These are phyloP conservation scores for Dimocarpus longan DNA, from an alignment of 345 rosid genomes.

Conservation along the genomic window DNA sequence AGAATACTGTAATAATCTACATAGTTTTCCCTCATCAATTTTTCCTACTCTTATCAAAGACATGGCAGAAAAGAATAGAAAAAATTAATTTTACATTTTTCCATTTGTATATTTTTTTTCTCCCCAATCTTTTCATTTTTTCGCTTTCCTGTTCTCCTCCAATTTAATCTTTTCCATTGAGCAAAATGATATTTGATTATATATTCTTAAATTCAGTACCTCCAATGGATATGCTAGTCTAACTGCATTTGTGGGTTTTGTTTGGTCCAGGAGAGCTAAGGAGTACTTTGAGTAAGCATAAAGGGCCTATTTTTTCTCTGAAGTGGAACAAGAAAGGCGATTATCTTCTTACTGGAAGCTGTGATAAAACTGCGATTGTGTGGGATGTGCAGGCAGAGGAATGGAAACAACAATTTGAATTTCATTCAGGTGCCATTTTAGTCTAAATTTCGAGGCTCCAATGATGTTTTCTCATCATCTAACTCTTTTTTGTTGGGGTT, in stretches of 20 bases:
- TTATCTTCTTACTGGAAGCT: slow-evolving; percentile 97
- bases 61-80: slow-evolving; percentile 1
- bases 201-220: neutral
- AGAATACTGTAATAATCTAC: neutral
- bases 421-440: slow-evolving; percentile 64
- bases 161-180: too few relatives aligned
- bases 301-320: slow-evolving; percentile 96
- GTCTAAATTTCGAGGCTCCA: neutral
- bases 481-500: neutral
- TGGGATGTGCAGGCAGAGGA: slow-evolving; percentile 98
- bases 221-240: neutral
- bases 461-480: neutral
- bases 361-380: slow-evolving; percentile 93
- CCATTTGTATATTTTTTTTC: neutral
- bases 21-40: neutral
- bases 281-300: slow-evolving; percentile 87
- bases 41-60: neutral
- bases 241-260: slow-evolving; percentile 8
- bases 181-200: neutral
- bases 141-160: neutral
- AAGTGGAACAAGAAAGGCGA: slow-evolving; percentile 99
- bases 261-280: slow-evolving; percentile 70
- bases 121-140: neutral
- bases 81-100: neutral
- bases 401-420: slow-evolving; percentile 94